phyloP scores from a whole-genome alignment of 805 yeast species.

The Grigorovia humatica region DNA sequence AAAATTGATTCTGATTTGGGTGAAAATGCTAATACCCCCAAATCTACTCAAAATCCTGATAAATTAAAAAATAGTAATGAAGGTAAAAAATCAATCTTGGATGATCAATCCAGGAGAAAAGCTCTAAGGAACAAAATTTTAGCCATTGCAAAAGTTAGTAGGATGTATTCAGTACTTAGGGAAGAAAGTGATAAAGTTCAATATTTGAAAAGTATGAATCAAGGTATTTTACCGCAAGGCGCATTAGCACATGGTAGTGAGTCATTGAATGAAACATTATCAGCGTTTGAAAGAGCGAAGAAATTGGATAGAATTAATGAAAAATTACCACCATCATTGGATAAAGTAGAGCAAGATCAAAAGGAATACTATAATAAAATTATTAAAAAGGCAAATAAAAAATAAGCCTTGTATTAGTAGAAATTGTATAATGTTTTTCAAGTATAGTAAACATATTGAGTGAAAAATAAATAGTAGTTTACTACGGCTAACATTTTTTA shows the following conservation, averaged over 20 bases:
- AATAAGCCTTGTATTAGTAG: neutral
- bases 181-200: slow-evolving; percentile 82
- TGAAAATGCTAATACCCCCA: neutral
- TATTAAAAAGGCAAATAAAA: slow-evolving; percentile 2
- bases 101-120: slow-evolving; percentile 31
- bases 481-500: no score
- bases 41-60: neutral
- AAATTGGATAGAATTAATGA: slow-evolving; percentile 75
- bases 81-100: slow-evolving; percentile 11
- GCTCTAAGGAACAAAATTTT: slow-evolving; percentile 77
- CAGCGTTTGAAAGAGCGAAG: slow-evolving; percentile 74
- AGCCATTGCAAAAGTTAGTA: slow-evolving; percentile 92
- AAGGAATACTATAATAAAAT: slow-evolving; percentile 30
- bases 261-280: slow-evolving; percentile 59
- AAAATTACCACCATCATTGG: slow-evolving; percentile 72
- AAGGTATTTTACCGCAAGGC: slow-evolving; percentile 80
- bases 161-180: slow-evolving; percentile 82
- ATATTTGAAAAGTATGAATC: slow-evolving; percentile 59
- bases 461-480: no score
- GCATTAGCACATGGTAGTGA: slow-evolving; percentile 74
- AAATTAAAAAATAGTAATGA: no score
- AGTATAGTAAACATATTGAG: no score
- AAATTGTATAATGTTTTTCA: no score
- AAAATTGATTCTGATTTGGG: slow-evolving; percentile 1
- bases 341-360: slow-evolving; percentile 41